phyloP scores from a whole-genome alignment of 805 yeast species.

The Ogataea paraovalis region DNA sequence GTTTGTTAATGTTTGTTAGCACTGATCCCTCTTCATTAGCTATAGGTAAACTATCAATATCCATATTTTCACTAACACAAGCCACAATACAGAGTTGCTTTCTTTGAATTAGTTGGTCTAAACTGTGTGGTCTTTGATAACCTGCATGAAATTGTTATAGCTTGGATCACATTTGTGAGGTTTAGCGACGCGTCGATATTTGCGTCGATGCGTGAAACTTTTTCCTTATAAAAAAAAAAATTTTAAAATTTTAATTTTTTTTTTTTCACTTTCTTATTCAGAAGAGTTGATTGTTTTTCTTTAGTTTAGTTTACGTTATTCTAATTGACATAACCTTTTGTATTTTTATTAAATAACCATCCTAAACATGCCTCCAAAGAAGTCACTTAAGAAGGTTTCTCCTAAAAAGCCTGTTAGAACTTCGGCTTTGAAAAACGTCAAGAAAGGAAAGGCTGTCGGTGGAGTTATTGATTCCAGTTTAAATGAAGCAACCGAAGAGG shows the following conservation, averaged over 20 bases:
- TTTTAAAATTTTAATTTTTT: too few species aligned
- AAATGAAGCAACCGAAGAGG: neutral
- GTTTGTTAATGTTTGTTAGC: slow-evolving; percentile 10
- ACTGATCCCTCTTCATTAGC: neutral
- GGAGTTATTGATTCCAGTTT: slow-evolving; percentile 5
- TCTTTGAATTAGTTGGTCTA: too few species aligned
- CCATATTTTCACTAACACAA: neutral
- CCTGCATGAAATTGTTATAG: too few species aligned
- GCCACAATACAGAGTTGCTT: too few species aligned
- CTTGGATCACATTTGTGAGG: too few species aligned
- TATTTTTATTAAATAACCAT: too few species aligned
- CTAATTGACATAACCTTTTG: neutral
- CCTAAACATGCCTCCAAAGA: slow-evolving; percentile 23
- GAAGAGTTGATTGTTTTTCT: neutral
- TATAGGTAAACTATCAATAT: neutral
- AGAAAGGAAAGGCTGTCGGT: slow-evolving; percentile 15
- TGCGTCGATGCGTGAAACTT: neutral
- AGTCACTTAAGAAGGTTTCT: slow-evolving; percentile 11
- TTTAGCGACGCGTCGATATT: neutral
- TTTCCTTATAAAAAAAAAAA: too few species aligned
- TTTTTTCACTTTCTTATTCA: neutral
- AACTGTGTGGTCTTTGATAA: too few species aligned
- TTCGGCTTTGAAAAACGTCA: slow-evolving; percentile 14
- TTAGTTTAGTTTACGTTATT: neutral
- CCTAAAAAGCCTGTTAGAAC: slow-evolving; percentile 6